Evolutionary conservation across 345 rosid species (phyloP).

Genomic region (Toxicodendron radicans): DNA sequence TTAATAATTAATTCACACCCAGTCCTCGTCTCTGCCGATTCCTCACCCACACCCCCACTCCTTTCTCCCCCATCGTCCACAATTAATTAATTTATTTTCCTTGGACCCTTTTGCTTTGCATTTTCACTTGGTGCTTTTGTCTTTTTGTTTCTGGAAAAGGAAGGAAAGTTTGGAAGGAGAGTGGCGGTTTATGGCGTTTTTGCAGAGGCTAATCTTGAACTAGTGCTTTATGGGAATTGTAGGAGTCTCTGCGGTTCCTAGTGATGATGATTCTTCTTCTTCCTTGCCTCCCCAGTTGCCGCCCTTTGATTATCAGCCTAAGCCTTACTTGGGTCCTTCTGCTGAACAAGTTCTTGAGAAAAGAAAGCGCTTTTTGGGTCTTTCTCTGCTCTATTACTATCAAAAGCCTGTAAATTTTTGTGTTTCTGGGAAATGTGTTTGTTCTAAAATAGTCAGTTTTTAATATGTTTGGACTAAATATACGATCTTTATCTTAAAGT

Average conservation of each 20-base stretch:
- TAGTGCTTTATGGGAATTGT: background rate
- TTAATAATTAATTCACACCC: too few species aligned
- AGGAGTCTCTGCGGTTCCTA: background rate
- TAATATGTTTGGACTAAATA: background rate
- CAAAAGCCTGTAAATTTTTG: slow-evolving; percentile 69
- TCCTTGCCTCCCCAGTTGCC: slow-evolving; percentile 57
- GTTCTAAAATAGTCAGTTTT: too few species aligned
- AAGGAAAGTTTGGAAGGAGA: background rate
- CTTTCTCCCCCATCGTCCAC: too few species aligned
- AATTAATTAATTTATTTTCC: too few species aligned
- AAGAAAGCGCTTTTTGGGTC: slow-evolving; percentile 81
- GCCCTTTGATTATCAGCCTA: slow-evolving; percentile 65
- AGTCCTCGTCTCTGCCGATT: too few species aligned
- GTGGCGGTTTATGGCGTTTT: slow-evolving; percentile 32
- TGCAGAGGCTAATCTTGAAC: slow-evolving; percentile 36
- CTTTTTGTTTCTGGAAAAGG: too few species aligned
- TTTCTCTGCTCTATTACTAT: slow-evolving; percentile 83
- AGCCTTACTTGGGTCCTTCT: slow-evolving; percentile 67
- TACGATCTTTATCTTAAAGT: background rate
- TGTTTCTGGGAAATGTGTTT: background rate
- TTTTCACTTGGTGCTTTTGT: too few species aligned
- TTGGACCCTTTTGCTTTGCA: background rate
- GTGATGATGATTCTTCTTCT: background rate
- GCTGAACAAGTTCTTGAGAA: slow-evolving; percentile 70
- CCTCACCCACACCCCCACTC: too few species aligned